Conservation (phyloP, 2,329 filamentous ascomycete species). For the Penicillium sp. region DNA sequence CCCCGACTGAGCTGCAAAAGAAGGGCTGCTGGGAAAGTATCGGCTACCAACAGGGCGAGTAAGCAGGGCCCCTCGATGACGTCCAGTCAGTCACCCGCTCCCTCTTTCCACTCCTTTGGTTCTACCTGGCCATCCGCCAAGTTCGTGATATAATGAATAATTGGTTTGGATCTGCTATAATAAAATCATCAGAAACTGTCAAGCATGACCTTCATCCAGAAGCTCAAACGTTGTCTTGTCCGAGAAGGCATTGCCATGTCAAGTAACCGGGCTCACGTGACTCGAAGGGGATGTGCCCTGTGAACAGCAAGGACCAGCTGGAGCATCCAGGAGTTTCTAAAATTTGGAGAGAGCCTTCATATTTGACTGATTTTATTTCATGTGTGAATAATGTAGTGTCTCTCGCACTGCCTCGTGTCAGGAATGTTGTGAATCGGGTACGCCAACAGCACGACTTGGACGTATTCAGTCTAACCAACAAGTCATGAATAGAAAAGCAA, state of each 20-base stretch:
- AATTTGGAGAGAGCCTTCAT: background rate
- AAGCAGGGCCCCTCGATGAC: constrained; percentile 18
- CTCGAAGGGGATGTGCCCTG: constrained; percentile 8
- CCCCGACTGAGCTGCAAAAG: constrained; percentile 5
- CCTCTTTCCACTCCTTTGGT: background rate
- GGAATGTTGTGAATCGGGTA: no score
- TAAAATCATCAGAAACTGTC: background rate
- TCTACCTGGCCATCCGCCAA: background rate
- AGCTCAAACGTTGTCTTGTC: background rate
- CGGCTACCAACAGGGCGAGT: background rate
- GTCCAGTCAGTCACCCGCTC: background rate
- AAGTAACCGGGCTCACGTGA: constrained; percentile 15
- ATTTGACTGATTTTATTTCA: constrained; percentile 2
- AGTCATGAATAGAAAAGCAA: no score
- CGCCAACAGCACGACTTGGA: no score
- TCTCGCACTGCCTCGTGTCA: no score
- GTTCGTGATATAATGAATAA: background rate
- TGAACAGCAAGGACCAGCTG: constrained; percentile 14
- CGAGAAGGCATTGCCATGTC: background rate
- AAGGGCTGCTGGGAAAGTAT: constrained; percentile 9
- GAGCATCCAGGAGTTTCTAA: constrained; percentile 5
- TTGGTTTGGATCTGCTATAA: background rate
- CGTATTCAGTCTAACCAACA: no score
- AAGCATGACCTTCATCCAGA: background rate
- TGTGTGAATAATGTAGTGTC: no score